phyloP scores from a whole-genome alignment of 306 rosid genomes.

The Cicer arietinum region DNA sequence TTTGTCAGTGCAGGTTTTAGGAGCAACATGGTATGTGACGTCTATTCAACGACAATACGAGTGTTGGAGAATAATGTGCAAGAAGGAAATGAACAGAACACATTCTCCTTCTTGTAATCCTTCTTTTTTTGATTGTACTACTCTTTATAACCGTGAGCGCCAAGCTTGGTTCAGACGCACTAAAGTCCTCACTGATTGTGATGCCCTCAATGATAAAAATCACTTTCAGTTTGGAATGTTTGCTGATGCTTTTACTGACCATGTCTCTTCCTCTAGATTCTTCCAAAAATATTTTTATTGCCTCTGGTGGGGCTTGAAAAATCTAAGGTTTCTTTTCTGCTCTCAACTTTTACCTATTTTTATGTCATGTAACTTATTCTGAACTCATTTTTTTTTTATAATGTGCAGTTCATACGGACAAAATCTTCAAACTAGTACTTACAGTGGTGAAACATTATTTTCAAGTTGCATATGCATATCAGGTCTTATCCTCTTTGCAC shows the following conservation, averaged over 20 bases:
- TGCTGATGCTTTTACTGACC: slow-evolving; percentile 73
- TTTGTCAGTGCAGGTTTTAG: slow-evolving; percentile 78
- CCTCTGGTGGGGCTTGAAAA: slow-evolving; percentile 95
- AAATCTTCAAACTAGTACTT: slow-evolving; percentile 58
- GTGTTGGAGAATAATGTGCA: slow-evolving; percentile 74
- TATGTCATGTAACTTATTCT: background rate
- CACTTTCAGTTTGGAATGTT: slow-evolving; percentile 80
- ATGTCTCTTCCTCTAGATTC: slow-evolving; percentile 65
- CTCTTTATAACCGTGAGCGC: slow-evolving; percentile 45
- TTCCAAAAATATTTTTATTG: slow-evolving; percentile 79
- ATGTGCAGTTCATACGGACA: slow-evolving; percentile 84
- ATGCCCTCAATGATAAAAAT: slow-evolving; percentile 57
- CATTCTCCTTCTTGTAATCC: slow-evolving; percentile 75
- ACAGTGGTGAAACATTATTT: slow-evolving; percentile 62
- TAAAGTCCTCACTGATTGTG: slow-evolving; percentile 57
- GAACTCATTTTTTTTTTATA: background rate
- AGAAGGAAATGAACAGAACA: slow-evolving; percentile 61
- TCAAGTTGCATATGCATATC: slow-evolving; percentile 65
- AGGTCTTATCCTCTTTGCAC: slow-evolving; percentile 84
- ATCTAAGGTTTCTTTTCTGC: slow-evolving; percentile 57
- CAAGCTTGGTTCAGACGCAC: slow-evolving; percentile 60
- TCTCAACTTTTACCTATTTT: background rate
- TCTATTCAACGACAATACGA: slow-evolving; percentile 75
- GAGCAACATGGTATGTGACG: slow-evolving; percentile 85
- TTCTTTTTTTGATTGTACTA: slow-evolving; percentile 65